These are phyloP conservation scores for Debaryomyces robertsiae DNA, from an alignment of 1,139 yeast genomes.

Conservation along the genomic window DNA sequence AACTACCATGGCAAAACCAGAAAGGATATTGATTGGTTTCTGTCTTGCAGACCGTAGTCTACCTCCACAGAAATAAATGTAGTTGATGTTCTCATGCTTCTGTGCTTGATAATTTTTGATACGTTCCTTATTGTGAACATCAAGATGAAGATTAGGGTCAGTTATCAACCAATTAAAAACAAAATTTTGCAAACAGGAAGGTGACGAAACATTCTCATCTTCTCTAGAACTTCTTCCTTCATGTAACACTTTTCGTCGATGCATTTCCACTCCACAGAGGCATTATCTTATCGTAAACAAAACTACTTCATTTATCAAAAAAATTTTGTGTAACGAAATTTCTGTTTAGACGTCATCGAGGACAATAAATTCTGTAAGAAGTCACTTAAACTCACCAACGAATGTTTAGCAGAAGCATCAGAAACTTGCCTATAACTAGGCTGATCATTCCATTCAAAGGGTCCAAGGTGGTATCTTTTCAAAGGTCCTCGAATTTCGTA, in stretches of 20 bases:
- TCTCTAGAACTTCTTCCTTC: neutral
- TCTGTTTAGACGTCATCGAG: neutral
- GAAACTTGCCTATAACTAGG: conserved; percentile 1
- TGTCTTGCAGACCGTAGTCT: conserved; percentile 49
- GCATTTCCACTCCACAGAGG: neutral
- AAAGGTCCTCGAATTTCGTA: conserved; percentile 1
- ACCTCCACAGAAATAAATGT: conserved; percentile 65
- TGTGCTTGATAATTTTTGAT: conserved; percentile 41
- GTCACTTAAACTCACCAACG: neutral
- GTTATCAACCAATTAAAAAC: conserved; percentile 48
- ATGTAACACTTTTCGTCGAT: neutral
- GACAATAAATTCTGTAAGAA: too few species aligned
- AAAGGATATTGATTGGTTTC: conserved; percentile 36
- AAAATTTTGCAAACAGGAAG: conserved; percentile 14
- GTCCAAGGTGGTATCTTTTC: neutral
- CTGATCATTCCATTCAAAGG: neutral
- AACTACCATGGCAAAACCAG: conserved; percentile 37
- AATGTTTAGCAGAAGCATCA: conserved; percentile 3
- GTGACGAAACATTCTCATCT: neutral
- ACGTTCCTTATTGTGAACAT: conserved; percentile 10
- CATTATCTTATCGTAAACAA: too few species aligned
- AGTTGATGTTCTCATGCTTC: conserved; percentile 31
- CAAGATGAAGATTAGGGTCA: conserved; percentile 35
- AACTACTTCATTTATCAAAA: neutral
- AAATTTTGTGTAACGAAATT: neutral